Evolutionary conservation across 495 filamentous ascomycete genomes (phyloP), one percentile per base, ranked within the genome.

Genomic region (Durotheca rogersii): DNA sequence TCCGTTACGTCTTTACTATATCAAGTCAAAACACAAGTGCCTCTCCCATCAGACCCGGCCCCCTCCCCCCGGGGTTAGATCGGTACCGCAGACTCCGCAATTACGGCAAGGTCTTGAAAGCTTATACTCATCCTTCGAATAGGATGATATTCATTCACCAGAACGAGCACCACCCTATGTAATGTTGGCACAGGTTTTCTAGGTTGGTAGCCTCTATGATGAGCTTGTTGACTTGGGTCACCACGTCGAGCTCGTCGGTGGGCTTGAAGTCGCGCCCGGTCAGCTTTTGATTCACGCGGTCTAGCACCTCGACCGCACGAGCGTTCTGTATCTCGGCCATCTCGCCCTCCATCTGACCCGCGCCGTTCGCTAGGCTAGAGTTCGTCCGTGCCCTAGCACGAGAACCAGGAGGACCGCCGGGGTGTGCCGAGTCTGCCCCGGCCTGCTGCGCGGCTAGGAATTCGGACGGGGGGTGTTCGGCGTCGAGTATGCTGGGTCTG

Each of bases 181-280:
- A 99, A 72, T 97, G 93, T 72, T 96, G 93, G 64, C 94, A 97
- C 47, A 99, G 77, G 71, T 97, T 97, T 76, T 97, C 94, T 35
- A 96, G 75, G 58, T 89, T 96, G 4, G 93, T 97, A 14, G 94
- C 94, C 71, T 99, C 92, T 25, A 84, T 84, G 51, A 97, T 86
- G 60, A 97, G 70, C 69, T 91, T 92, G 64, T 95, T 90, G 2
- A 99, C 94, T 67, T 97, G 94, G 29, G 84, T 80, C 12, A 86
- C 84, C n/a, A 94, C 82, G 41, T 80, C 83, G 46, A 99, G 76
- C 69, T 96, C 93, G 52, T 91, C 88, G 7, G 78, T 72, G 0
- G 75, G 72, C 51, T 81, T 83, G 62, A 84, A 84, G 62, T 84
- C 81, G 16, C 78, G 79, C 21, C 81, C 81, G 3, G 90, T 96